Percentiles rank a stretch among this genome's conserved stretches.
phyloP scores from a whole-genome alignment of 805 yeast species.

The Wickerhamiella galacta region DNA sequence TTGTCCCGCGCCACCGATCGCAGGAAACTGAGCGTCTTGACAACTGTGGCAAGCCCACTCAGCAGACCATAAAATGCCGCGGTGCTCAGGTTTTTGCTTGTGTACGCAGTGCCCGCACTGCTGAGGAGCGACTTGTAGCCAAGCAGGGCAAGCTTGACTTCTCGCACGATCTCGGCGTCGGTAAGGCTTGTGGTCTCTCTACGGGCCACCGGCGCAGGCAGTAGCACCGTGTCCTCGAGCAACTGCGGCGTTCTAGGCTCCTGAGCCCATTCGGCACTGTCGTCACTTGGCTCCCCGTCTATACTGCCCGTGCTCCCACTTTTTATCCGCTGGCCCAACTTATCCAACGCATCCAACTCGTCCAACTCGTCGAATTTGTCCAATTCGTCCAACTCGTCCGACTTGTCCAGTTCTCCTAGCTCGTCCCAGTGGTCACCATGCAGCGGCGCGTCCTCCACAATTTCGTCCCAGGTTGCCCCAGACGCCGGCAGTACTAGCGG shows the following conservation, averaged over 20 bases:
- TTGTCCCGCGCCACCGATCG: background rate
- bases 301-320: too few species aligned
- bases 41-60: background rate
- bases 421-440: slow-evolving; percentile 19
- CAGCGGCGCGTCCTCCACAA: slow-evolving; percentile 17
- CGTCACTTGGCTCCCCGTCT: too few species aligned
- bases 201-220: background rate
- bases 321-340: too few species aligned
- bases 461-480: slow-evolving; percentile 15
- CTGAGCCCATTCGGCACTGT: too few species aligned
- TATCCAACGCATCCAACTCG: too few species aligned
- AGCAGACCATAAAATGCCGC: background rate
- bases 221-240: too few species aligned
- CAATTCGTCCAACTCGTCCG: too few species aligned
- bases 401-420: too few species aligned
- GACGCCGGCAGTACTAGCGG: slow-evolving; percentile 6
- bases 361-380: too few species aligned
- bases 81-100: background rate
- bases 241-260: too few species aligned
- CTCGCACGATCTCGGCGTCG: slow-evolving; percentile 10
- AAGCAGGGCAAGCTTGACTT: slow-evolving; percentile 6
- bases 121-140: slow-evolving; percentile 6
- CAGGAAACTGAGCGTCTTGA: background rate
- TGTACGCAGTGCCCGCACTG: background rate
- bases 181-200: slow-evolving; percentile 1